phyloP scores from a whole-genome alignment of 202 grass and related monocot genomes.

The Setaria viridis region DNA sequence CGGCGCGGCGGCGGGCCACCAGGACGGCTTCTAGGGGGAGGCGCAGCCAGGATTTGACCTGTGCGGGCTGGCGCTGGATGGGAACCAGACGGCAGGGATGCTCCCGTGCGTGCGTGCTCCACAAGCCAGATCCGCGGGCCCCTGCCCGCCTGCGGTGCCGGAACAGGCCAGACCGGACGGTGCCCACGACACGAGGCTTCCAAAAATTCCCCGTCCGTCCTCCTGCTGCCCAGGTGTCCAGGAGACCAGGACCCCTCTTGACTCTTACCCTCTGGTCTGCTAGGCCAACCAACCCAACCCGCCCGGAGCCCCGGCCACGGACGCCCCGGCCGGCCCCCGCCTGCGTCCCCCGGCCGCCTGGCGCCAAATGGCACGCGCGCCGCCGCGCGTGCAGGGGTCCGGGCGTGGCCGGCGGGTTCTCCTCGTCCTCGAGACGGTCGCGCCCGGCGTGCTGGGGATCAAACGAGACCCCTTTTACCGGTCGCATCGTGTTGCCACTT shows the following conservation, averaged over 20 bases:
- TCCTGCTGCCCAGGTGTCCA: neutral
- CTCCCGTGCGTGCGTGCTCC: conserved; percentile 54
- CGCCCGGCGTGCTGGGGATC: neutral
- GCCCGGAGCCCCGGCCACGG: neutral
- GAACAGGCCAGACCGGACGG: neutral
- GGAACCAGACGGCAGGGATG: conserved; percentile 17
- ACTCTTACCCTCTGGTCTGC: too few species aligned
- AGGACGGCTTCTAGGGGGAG: neutral
- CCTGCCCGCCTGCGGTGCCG: neutral
- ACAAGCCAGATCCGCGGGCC: conserved; percentile 9
- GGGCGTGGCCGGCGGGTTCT: neutral
- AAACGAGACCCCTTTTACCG: too few species aligned
- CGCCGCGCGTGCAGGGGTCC: neutral
- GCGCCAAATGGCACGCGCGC: neutral
- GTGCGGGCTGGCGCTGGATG: neutral
- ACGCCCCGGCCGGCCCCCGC: neutral
- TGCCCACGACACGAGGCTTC: conserved; percentile 1
- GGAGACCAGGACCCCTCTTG: too few species aligned
- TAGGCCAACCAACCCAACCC: neutral
- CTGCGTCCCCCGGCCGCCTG: neutral
- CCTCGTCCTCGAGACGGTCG: neutral
- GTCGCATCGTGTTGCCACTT: too few species aligned
- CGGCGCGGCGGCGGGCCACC: neutral
- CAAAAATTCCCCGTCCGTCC: neutral
- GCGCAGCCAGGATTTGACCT: conserved; percentile 22